Evolutionary conservation across 805 yeast genomes (phyloP), one percentile per base, ranked within the genome.

Genomic region (Cyberlindnera subsufficiens): DNA sequence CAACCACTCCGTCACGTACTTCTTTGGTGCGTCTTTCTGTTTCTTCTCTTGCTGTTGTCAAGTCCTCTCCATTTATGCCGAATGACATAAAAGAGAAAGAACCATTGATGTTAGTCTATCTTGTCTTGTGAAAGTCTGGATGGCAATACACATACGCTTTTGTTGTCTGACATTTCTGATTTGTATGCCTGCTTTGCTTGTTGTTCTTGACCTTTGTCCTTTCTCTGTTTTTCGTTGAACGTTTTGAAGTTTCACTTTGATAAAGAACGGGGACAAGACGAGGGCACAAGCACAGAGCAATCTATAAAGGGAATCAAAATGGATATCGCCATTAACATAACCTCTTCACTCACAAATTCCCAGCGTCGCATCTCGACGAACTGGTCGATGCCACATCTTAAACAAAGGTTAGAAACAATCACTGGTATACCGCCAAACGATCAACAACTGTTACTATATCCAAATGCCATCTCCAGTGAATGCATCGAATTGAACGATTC

Each of bases 1-100:
- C 46, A 93, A 69, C 61, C 90, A 89, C 43, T 88, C 69, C 46
- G 90, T 86, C 18, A 96, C 95, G 49, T 90, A 96, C 64, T 88
- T 84, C 68, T 85, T 86, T 31, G 97, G 98, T 13, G 53, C 58
- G 17, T 49, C 88, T 62, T 43, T 37, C 39, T 44, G 39, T 42
- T 43, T 41, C 49, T 32, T 46, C 42, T 44, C 43, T 43, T 40
- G 42, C 31, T 33, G 40, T 33, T 44, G 30, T 39, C 30, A 22
- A 22, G 11, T 9, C 27, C 11, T 22, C 10, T 22, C 27, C 27
- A 9, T 22, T 11, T 22, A 22, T 9, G 10, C 27, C 27, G 10
- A 22, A 9, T 11, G 27, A 11, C 27, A 22, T 22, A 22, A 22
- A 8, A 22, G 27, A 22, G 10, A 22, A 22, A 22, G 27, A 22